These are phyloP conservation scores for Chrysophaeum taylorii DNA, from an alignment of 352 stramenopile species.

Conservation along the genomic window DNA sequence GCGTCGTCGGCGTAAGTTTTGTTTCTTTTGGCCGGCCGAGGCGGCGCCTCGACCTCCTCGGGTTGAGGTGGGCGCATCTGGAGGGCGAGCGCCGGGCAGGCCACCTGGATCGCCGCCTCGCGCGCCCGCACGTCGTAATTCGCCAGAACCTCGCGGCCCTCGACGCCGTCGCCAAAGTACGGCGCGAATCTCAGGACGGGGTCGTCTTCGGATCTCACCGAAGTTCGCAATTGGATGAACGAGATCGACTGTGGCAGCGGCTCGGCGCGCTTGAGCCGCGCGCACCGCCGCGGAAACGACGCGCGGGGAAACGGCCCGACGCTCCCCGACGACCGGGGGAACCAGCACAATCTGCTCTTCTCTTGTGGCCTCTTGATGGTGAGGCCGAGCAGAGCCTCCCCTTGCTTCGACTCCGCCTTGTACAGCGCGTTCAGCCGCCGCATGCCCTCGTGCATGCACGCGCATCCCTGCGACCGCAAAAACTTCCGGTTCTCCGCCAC, in stretches of 20 bases:
- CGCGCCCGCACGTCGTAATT: not conserved
- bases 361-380: too few species aligned
- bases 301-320: too few species aligned
- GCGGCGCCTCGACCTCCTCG: not conserved
- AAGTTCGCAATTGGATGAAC: not conserved
- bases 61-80: not conserved
- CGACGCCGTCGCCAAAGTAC: not conserved
- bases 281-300: too few species aligned
- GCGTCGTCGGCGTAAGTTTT: conserved; percentile 44
- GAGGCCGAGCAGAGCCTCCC: too few species aligned
- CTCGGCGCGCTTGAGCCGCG: not conserved
- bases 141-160: not conserved
- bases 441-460: too few species aligned
- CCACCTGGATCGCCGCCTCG: not conserved
- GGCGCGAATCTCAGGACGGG: not conserved
- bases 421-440: too few species aligned
- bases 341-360: too few species aligned
- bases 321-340: too few species aligned
- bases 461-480: too few species aligned
- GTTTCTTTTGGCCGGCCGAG: conserved; percentile 2
- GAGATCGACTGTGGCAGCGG: not conserved
- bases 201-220: not conserved
- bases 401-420: too few species aligned
- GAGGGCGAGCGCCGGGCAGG: not conserved
- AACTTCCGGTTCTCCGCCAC: too few species aligned